phyloP scores from a whole-genome alignment of 1,139 yeast genomes.

The Ogataea hybrid region DNA sequence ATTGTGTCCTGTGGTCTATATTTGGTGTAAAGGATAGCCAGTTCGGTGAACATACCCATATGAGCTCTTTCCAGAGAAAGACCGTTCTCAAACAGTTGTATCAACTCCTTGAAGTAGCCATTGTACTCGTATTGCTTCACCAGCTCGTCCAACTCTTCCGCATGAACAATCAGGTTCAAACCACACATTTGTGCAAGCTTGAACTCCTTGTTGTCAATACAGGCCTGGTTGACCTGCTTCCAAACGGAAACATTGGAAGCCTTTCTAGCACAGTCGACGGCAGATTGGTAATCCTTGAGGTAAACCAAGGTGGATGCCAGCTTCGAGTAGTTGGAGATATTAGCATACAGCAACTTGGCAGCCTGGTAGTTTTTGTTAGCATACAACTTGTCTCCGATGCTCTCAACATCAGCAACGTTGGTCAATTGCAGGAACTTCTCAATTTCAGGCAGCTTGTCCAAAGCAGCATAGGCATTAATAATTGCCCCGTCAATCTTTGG shows the following conservation, averaged over 20 bases:
- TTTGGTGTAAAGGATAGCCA: conserved; percentile 87
- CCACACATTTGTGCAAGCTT: conserved; percentile 99
- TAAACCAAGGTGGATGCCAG: conserved; percentile 93
- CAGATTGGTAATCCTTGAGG: conserved; percentile 89
- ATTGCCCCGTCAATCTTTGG: conserved; percentile 91
- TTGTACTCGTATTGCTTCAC: conserved; percentile 83
- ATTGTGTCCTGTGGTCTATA: conserved; percentile 88
- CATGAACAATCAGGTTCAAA: conserved; percentile 92
- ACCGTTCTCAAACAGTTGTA: conserved; percentile 92
- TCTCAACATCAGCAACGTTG: conserved; percentile 89
- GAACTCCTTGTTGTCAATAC: conserved; percentile 93
- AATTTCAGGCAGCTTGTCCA: conserved; percentile 74
- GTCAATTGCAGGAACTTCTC: conserved; percentile 82
- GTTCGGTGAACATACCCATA: conserved; percentile 99
- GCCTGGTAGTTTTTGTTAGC: conserved; percentile 85
- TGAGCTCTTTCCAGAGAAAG: conserved; percentile 97
- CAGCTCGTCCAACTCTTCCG: conserved; percentile 92
- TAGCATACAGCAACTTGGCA: conserved; percentile 83
- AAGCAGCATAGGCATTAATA: conserved; percentile 80
- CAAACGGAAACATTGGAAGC: conserved; percentile 93
- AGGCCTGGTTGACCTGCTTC: conserved; percentile 97
- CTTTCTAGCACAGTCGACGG: conserved; percentile 98
- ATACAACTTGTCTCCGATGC: conserved; percentile 88
- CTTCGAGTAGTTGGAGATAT: conserved; percentile 90
- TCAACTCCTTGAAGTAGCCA: conserved; percentile 90